A percentile compares a stretch with the other conserved stretches of the same genome.
These are phyloP conservation scores for Clavispora carvajalis DNA, from an alignment of 805 yeast species.

Conservation along the genomic window DNA sequence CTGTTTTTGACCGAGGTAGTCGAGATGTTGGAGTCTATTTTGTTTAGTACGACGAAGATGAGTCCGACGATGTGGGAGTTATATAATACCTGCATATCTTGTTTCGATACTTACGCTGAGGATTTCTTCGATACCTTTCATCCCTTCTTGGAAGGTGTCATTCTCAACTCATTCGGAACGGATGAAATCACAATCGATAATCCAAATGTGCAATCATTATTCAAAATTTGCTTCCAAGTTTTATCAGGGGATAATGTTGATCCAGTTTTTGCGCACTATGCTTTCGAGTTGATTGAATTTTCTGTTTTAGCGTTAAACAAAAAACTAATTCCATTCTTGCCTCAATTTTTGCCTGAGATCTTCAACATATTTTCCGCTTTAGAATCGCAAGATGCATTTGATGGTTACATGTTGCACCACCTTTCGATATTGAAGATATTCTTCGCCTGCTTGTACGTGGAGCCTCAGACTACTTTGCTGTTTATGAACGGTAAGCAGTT, in stretches of 20 bases:
- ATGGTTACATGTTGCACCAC: constrained; percentile 41
- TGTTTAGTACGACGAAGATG: constrained; percentile 49
- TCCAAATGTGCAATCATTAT: constrained; percentile 34
- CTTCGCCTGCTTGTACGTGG: constrained; percentile 35
- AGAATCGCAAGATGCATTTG: constrained; percentile 36
- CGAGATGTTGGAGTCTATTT: constrained; percentile 46
- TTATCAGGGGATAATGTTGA: constrained; percentile 31
- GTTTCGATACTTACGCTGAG: constrained; percentile 55
- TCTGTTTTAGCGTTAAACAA: constrained; percentile 27
- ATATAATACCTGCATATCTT: constrained; percentile 42
- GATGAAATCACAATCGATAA: constrained; percentile 31
- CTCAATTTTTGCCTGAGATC: constrained; percentile 30
- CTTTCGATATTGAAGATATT: constrained; percentile 40
- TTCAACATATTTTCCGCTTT: constrained; percentile 29
- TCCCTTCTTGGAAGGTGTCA: constrained; percentile 52
- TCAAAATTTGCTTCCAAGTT: constrained; percentile 32
- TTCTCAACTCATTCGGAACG: constrained; percentile 45
- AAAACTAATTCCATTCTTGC: constrained; percentile 28
- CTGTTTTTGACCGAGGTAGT: constrained; percentile 34
- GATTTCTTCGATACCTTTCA: constrained; percentile 54
- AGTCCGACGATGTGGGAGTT: constrained; percentile 52
- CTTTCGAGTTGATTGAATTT: constrained; percentile 36
- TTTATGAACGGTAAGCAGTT: constrained; percentile 34
- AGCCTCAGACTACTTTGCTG: constrained; percentile 32
- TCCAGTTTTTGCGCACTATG: constrained; percentile 35